Base-by-base conservation (phyloP, 1,139 yeast genomes). In the Blastobotrys capitulatus region DNA sequence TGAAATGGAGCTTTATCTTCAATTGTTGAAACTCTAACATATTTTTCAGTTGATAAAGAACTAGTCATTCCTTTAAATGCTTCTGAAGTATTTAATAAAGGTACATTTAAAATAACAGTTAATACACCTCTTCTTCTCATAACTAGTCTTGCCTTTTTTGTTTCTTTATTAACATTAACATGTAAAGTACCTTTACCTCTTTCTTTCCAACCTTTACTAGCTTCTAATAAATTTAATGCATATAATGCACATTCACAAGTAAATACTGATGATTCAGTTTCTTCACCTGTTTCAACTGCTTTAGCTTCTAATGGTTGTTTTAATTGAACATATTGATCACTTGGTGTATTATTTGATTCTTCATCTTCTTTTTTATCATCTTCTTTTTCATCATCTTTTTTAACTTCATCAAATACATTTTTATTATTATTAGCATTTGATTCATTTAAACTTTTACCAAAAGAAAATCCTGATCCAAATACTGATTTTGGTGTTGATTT, bases 111-210 rank as follows among this genome's bases (percentile, higher is more conserved):
- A 31, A 92, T 82, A 25, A 92, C 94, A 56, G 90, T 79, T 54
- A 88, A 74, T 32, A 88, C 78, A 1, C 96, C 96, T 55, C 86
- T 87, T 3, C 96, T 83, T 64, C 99, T 80, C 97, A 94, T 90
- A 4, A 92, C 85, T 26, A 92, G 66, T 57, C 97, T 75, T 2
- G 80, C 69, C 19, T 65, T 65, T 47, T 58, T 59, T 43, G 54
- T 57, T 41, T 63, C 58, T 57, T 50, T 68, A 47, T 69, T 48
- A 16, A 46, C 46, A 66, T 92, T 92, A 37, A 94, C 77, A 65
- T 87, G 96, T 16, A 94, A 70, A 4, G 82, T 78, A 1, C 99
- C 99, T 38, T 85, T 76, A 16, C 98, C 99, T 60, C 95, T 79
- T 67, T 94, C 98, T 65, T 86, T 92, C 98, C 99, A 94, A 1